phyloP scores from a whole-genome alignment of 2,329 filamentous ascomycete genomes.

The Colletotrichum tabaci region DNA sequence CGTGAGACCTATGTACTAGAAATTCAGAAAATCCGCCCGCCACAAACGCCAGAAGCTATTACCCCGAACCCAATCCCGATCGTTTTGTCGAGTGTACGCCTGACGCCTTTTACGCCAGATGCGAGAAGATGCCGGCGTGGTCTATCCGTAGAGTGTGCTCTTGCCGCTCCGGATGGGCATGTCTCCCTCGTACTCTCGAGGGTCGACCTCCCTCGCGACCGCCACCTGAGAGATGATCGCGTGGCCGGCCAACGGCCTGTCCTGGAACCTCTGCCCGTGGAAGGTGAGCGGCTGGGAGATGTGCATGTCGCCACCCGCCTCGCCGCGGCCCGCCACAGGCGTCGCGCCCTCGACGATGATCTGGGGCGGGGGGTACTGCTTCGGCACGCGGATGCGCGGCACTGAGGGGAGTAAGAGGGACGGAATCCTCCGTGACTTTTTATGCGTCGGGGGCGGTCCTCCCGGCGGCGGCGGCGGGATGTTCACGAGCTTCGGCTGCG shows the following conservation, averaged over 20 bases:
- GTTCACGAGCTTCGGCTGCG: neutral
- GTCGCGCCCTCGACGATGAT: slow-evolving; percentile 51
- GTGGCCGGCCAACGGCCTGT: slow-evolving; percentile 44
- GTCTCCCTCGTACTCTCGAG: slow-evolving; percentile 44
- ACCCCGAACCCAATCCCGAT: too few relatives aligned
- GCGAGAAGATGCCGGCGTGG: too few relatives aligned
- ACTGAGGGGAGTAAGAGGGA: slow-evolving; percentile 56
- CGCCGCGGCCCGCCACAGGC: slow-evolving; percentile 46
- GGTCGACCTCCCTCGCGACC: slow-evolving; percentile 24
- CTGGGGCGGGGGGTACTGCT: slow-evolving; percentile 57
- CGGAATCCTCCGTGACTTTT: slow-evolving; percentile 48
- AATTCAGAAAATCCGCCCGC: neutral
- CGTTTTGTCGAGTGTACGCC: too few relatives aligned
- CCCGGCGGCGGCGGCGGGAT: slow-evolving; percentile 45
- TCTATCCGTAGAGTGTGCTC: slow-evolving; percentile 53
- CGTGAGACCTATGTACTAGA: neutral
- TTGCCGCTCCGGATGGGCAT: slow-evolving; percentile 54
- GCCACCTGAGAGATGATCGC: slow-evolving; percentile 20
- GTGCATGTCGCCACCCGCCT: slow-evolving; percentile 45
- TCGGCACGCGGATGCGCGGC: slow-evolving; percentile 56
- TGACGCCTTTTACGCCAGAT: too few relatives aligned
- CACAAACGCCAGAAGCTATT: neutral
- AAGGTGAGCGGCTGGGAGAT: slow-evolving; percentile 50
- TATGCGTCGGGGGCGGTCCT: slow-evolving; percentile 45
- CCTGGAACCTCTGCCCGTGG: slow-evolving; percentile 47